Conservation (phyloP, 441 rosid species). For the Brassica balearica region DNA sequence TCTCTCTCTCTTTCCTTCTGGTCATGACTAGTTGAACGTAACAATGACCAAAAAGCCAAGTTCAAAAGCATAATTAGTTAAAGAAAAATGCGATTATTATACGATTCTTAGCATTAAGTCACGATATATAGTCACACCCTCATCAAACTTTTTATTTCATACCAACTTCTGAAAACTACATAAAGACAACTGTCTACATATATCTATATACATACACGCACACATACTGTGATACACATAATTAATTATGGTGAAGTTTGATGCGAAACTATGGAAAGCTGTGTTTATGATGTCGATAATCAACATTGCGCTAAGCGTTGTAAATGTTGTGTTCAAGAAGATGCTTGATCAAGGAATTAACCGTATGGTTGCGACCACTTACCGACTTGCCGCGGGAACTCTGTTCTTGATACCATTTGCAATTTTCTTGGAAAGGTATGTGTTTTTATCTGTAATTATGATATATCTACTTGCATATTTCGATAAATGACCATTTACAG, state of each 20-base stretch:
- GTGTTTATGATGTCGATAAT: constrained; percentile 41
- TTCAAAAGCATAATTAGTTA: constrained; percentile 33
- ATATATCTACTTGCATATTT: constrained; percentile 1
- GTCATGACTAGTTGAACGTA: constrained; percentile 32
- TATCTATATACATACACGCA: neutral
- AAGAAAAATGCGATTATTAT: constrained; percentile 26
- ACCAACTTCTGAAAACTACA: constrained; percentile 38
- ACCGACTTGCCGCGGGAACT: constrained; percentile 43
- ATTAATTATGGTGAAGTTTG: constrained; percentile 37
- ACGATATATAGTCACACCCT: constrained; percentile 30
- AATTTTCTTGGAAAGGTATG: constrained; percentile 41
- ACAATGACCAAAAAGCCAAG: constrained; percentile 20
- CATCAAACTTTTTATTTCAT: constrained; percentile 22
- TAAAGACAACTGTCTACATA: constrained; percentile 14
- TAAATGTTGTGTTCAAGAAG: constrained; percentile 45
- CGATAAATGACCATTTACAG: neutral
- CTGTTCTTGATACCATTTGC: constrained; percentile 47
- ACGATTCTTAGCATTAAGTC: constrained; percentile 42
- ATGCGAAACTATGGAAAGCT: constrained; percentile 38
- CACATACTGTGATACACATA: neutral
- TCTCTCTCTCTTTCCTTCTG: constrained; percentile 16
- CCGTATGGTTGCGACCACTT: constrained; percentile 47
- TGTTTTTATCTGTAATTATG: neutral
- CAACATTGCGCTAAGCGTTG: constrained; percentile 38
- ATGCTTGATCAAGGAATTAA: constrained; percentile 46